Conservation (phyloP, 305 asterid genomes). For the Withania somnifera region DNA sequence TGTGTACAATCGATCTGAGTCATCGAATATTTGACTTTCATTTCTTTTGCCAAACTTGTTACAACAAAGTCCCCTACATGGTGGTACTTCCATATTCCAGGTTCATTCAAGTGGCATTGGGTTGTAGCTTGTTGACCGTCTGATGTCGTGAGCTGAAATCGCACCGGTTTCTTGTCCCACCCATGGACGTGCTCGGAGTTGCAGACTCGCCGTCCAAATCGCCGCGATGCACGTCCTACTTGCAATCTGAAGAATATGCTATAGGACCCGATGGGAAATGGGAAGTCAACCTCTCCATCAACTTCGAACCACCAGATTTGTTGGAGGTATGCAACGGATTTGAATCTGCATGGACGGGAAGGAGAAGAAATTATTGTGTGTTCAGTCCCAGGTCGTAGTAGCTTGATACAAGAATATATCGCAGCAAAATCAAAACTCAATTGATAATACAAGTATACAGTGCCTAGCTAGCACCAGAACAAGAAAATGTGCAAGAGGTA, state of each 20-base stretch:
- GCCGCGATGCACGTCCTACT: slow-evolving; percentile 45
- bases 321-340: slow-evolving; percentile 71
- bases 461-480: not conserved
- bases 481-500: not conserved
- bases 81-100: slow-evolving; percentile 63
- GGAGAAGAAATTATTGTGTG: not conserved
- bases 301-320: slow-evolving; percentile 96
- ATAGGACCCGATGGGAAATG: slow-evolving; percentile 65
- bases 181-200: slow-evolving; percentile 71
- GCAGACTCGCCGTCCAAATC: slow-evolving; percentile 57
- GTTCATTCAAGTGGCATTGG: slow-evolving; percentile 63
- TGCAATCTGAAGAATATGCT: slow-evolving; percentile 70
- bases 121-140: slow-evolving; percentile 68
- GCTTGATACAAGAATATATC: not conserved
- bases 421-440: not conserved
- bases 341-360: slow-evolving; percentile 33
- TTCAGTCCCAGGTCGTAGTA: not conserved
- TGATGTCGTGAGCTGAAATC: slow-evolving; percentile 59
- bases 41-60: slow-evolving; percentile 19
- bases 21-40: slow-evolving; percentile 70
- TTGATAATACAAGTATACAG: not conserved
- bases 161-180: slow-evolving; percentile 76
- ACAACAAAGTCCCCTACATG: slow-evolving; percentile 76
- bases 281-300: slow-evolving; percentile 80
- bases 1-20: slow-evolving; percentile 96